Percentiles rank a stretch among this genome's conserved stretches.
phyloP scores from a whole-genome alignment of 2,329 filamentous ascomycete species.

The Cytospora piceicola region DNA sequence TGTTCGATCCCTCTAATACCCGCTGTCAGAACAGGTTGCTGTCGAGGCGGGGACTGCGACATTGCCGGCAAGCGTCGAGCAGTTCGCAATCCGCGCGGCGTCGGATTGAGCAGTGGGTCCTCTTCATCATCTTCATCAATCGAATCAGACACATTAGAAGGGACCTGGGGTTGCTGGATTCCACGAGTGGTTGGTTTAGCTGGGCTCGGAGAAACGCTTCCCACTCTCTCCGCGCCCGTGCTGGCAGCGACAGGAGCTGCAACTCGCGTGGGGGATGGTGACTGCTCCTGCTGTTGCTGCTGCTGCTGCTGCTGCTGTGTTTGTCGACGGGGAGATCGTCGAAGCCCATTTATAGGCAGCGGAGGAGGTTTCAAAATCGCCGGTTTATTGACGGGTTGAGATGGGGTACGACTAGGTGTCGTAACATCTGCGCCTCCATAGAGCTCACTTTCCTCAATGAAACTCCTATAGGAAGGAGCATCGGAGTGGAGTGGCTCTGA shows the following conservation, averaged over 20 bases:
- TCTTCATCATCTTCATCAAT: constrained; percentile 21
- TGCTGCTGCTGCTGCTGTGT: not conserved
- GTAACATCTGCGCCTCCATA: constrained; percentile 33
- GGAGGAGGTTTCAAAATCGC: not conserved
- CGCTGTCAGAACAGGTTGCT: not conserved
- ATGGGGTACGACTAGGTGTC: constrained; percentile 28
- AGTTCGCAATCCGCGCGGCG: not conserved
- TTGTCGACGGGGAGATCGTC: not conserved
- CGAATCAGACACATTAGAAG: constrained; percentile 7
- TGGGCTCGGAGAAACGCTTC: not conserved
- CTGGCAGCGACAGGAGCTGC: constrained; percentile 13
- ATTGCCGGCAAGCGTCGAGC: not conserved
- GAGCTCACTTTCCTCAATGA: constrained; percentile 36
- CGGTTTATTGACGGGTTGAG: not conserved
- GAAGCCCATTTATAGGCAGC: not conserved
- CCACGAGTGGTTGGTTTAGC: not conserved
- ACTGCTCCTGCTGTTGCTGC: not conserved
- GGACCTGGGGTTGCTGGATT: not conserved
- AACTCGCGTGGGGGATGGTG: not conserved
- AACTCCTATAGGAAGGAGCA: constrained; percentile 32
- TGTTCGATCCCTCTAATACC: not conserved
- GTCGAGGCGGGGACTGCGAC: not conserved
- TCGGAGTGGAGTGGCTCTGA: constrained; percentile 23
- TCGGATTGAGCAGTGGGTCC: constrained; percentile 13
- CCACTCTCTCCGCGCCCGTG: not conserved